These are phyloP conservation scores for Lasiodiplodia hormozganensis DNA, from an alignment of 2,329 filamentous ascomycete genomes.

Conservation along the genomic window DNA sequence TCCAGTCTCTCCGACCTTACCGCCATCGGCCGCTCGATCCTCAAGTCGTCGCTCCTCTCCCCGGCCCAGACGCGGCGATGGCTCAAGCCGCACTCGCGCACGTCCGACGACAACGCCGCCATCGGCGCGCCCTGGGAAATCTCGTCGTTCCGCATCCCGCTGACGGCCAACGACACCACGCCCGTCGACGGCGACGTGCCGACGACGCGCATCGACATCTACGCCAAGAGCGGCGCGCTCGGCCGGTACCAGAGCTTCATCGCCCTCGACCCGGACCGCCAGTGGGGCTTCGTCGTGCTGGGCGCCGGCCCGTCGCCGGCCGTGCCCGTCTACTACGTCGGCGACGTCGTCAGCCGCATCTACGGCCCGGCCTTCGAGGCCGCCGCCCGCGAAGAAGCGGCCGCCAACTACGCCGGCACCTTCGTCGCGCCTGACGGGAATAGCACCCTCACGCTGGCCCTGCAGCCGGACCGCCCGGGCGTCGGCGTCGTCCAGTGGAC, in stretches of 20 bases:
- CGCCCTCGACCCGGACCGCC: background rate
- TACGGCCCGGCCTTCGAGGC: conserved; percentile 27
- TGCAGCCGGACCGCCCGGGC: background rate
- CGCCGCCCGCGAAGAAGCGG: background rate
- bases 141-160: conserved; percentile 32
- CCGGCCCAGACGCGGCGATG: conserved; percentile 34
- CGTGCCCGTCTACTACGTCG: background rate
- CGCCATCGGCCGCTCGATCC: conserved; percentile 35
- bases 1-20: conserved; percentile 34
- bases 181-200: background rate
- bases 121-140: conserved; percentile 38
- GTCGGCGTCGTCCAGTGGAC: conserved; percentile 1
- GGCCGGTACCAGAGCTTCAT: background rate
- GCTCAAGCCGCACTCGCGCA: conserved; percentile 36
- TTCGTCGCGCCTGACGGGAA: background rate
- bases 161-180: conserved; percentile 23
- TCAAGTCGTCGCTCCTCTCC: conserved; percentile 33
- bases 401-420: background rate
- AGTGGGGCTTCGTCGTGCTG: conserved; percentile 30
- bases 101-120: conserved; percentile 31
- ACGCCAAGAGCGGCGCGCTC: background rate
- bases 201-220: conserved; percentile 4
- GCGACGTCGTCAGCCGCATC: background rate
- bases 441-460: background rate
- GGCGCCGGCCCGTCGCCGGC: conserved; percentile 14